Percentiles rank a stretch among this genome's conserved stretches.
Evolutionary conservation across 768 basidiomycete genomes (phyloP).

Genomic region (Hydnomerulius pinastri): DNA sequence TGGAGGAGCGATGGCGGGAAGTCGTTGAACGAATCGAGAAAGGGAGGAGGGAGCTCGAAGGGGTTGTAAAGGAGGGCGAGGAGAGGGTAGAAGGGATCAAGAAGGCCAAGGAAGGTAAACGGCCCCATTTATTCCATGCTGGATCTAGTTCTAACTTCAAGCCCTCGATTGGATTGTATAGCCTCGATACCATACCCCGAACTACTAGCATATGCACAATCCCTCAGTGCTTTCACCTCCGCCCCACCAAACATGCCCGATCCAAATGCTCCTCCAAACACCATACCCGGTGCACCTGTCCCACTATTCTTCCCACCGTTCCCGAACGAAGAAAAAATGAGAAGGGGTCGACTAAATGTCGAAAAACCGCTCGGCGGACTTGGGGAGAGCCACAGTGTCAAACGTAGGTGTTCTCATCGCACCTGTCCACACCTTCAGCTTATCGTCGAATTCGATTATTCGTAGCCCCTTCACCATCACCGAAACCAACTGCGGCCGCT

Average conservation of each 20-base stretch:
- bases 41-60: conserved; percentile 70
- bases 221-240: conserved; percentile 82
- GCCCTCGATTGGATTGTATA: too few species aligned
- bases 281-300: conserved; percentile 64
- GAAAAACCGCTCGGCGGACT: conserved; percentile 77
- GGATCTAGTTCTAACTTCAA: too few species aligned
- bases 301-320: conserved; percentile 89
- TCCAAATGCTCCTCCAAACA: conserved; percentile 47
- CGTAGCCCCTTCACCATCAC: conserved; percentile 64
- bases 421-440: not conserved
- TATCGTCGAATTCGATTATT: conserved; percentile 8
- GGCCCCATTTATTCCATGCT: too few species aligned
- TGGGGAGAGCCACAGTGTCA: conserved; percentile 83
- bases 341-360: conserved; percentile 74
- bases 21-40: conserved; percentile 65
- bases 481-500: conserved; percentile 47
- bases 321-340: conserved; percentile 91
- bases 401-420: conserved; percentile 47
- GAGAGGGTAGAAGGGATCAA: conserved; percentile 69
- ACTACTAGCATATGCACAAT: conserved; percentile 81
- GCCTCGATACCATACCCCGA: conserved; percentile 83
- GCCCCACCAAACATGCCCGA: conserved; percentile 89
- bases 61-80: conserved; percentile 74
- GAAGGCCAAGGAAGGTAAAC: conserved; percentile 69
- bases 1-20: conserved; percentile 68